Percentiles rank a stretch among this genome's conserved stretches.
Conservation (phyloP, 257 asterid genomes). For the Paulownia fortunei region DNA sequence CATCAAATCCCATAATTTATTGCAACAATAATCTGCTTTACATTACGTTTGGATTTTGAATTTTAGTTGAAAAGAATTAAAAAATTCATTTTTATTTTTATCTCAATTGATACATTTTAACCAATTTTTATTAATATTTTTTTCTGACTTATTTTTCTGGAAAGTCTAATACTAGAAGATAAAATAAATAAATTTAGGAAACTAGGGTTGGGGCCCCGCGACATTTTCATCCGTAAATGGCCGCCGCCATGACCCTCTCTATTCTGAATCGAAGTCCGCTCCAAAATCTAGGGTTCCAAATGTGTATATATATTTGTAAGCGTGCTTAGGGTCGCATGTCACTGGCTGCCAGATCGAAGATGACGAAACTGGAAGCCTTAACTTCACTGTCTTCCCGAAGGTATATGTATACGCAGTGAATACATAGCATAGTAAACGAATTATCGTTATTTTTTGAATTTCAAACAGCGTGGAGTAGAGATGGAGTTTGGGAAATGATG, state of each 20-base stretch:
- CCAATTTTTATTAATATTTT: too few species aligned
- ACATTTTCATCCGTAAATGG: neutral
- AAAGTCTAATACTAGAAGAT: too few species aligned
- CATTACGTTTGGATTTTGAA: too few species aligned
- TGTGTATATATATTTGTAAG: neutral
- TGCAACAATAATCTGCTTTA: too few species aligned
- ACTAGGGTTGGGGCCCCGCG: constrained; percentile 4
- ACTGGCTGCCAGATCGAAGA: neutral
- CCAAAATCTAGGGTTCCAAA: neutral
- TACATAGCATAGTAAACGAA: neutral
- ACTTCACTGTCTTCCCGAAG: neutral
- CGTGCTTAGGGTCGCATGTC: neutral
- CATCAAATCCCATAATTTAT: too few species aligned
- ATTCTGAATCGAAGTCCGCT: neutral
- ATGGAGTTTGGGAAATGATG: constrained; percentile 38
- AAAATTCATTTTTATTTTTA: too few species aligned
- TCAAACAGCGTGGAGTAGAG: neutral
- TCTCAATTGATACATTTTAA: too few species aligned
- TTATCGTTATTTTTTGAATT: neutral
- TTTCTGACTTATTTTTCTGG: too few species aligned
- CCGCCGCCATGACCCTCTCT: neutral
- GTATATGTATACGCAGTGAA: neutral
- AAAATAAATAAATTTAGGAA: neutral
- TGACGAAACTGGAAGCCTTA: neutral
- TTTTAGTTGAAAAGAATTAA: too few species aligned